These are phyloP conservation scores for Suhomyces anneliseae DNA, from an alignment of 1,139 yeast genomes.

Conservation along the genomic window DNA sequence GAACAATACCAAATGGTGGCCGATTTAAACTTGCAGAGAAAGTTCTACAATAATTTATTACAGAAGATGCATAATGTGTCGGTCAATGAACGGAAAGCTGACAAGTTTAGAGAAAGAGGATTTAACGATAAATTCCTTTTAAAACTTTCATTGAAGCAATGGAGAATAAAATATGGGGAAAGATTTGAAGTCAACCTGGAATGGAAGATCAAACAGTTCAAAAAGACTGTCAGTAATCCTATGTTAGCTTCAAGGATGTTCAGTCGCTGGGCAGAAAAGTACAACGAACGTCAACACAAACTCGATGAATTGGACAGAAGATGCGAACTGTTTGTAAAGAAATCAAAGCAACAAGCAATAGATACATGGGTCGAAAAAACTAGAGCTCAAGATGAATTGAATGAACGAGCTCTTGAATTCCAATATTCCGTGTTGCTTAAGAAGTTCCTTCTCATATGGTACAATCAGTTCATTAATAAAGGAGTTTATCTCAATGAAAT, in stretches of 20 bases:
- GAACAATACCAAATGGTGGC: slow-evolving; percentile 14
- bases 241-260: slow-evolving; percentile 15
- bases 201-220: slow-evolving; percentile 18
- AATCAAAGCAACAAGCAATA: slow-evolving; percentile 13
- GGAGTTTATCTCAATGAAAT: slow-evolving; percentile 25
- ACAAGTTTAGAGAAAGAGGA: background rate
- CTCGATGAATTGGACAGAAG: slow-evolving; percentile 14
- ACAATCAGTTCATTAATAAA: slow-evolving; percentile 29
- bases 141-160: slow-evolving; percentile 12
- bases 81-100: slow-evolving; percentile 3
- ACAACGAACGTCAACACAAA: slow-evolving; percentile 15
- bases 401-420: slow-evolving; percentile 21
- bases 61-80: slow-evolving; percentile 1
- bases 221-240: slow-evolving; percentile 12
- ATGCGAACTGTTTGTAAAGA: slow-evolving; percentile 14
- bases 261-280: slow-evolving; percentile 24
- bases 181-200: slow-evolving; percentile 18
- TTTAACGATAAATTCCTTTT: slow-evolving; percentile 9
- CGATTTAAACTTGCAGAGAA: slow-evolving; percentile 21
- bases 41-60: slow-evolving; percentile 16
- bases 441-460: slow-evolving; percentile 36
- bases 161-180: slow-evolving; percentile 21
- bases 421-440: slow-evolving; percentile 25
- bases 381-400: slow-evolving; percentile 6
- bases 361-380: slow-evolving; percentile 19